phyloP scores from a whole-genome alignment of 2,329 filamentous ascomycete species.

The Capronia coronata region DNA sequence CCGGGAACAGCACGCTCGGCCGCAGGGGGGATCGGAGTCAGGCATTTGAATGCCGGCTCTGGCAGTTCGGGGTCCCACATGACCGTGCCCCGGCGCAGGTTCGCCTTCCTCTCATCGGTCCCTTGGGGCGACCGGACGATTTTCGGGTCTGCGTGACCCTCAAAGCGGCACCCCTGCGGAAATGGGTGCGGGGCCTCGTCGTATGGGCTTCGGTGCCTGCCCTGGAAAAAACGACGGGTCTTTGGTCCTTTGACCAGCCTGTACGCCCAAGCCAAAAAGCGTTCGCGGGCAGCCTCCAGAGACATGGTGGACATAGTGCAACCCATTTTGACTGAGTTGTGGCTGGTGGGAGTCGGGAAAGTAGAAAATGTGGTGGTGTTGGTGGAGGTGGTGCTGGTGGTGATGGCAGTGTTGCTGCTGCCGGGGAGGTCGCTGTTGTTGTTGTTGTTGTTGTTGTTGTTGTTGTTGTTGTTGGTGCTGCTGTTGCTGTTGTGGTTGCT shows the following conservation, averaged over 20 bases:
- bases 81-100: background rate
- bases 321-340: background rate
- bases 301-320: background rate
- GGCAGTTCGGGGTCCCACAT: background rate
- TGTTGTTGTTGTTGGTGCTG: background rate
- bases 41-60: background rate
- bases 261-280: background rate
- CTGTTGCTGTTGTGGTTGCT: constrained; percentile 1
- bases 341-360: background rate
- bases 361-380: background rate
- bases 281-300: background rate
- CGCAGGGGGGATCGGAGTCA: background rate
- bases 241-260: background rate
- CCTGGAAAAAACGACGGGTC: background rate
- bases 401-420: background rate
- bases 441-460: too few relatives aligned
- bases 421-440: constrained; percentile 9
- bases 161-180: background rate
- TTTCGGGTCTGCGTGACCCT: background rate
- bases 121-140: background rate
- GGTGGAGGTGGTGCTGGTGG: background rate
- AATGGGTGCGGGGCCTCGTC: background rate
- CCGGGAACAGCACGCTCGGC: too few relatives aligned
- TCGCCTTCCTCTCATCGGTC: background rate
- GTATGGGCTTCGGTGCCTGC: background rate